phyloP scores from a whole-genome alignment of 2,329 filamentous ascomycete genomes.

The Cyclaneusma minus region DNA sequence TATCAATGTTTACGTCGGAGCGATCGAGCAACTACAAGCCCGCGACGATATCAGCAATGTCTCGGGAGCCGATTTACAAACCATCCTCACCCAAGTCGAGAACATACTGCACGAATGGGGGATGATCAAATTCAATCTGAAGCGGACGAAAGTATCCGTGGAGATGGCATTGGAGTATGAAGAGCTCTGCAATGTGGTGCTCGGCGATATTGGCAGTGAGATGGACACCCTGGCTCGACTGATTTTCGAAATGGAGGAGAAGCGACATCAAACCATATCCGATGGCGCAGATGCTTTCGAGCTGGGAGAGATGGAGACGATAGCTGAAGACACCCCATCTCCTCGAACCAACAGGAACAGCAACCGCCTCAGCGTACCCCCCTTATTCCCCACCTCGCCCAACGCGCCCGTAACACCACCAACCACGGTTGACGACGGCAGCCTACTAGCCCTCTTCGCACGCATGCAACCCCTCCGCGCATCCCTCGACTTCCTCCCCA shows the following conservation, averaged over 20 bases:
- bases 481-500: conserved; percentile 87
- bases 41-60: conserved; percentile 63
- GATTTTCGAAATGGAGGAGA: conserved; percentile 97
- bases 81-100: conserved; percentile 80
- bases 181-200: conserved; percentile 83
- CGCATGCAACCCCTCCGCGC: conserved; percentile 89
- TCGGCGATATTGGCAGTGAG: conserved; percentile 86
- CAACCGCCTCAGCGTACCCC: conserved; percentile 54
- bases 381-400: conserved; percentile 46
- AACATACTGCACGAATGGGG: conserved; percentile 72
- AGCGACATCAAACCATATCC: conserved; percentile 71
- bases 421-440: conserved; percentile 66
- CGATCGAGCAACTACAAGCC: conserved; percentile 81
- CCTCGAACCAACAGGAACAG: conserved; percentile 32
- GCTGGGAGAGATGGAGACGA: conserved; percentile 71
- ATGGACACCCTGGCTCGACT: conserved; percentile 64
- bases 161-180: conserved; percentile 99
- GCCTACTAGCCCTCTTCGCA: conserved; percentile 77
- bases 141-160: conserved; percentile 73
- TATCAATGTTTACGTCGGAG: conserved; percentile 81
- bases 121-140: conserved; percentile 62
- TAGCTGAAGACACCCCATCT: conserved; percentile 72
- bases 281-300: conserved; percentile 46
- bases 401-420: conserved; percentile 40
- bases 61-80: conserved; percentile 52